Conservation (phyloP, 495 filamentous ascomycete genomes). For the Talaromyces proteolyticus region DNA sequence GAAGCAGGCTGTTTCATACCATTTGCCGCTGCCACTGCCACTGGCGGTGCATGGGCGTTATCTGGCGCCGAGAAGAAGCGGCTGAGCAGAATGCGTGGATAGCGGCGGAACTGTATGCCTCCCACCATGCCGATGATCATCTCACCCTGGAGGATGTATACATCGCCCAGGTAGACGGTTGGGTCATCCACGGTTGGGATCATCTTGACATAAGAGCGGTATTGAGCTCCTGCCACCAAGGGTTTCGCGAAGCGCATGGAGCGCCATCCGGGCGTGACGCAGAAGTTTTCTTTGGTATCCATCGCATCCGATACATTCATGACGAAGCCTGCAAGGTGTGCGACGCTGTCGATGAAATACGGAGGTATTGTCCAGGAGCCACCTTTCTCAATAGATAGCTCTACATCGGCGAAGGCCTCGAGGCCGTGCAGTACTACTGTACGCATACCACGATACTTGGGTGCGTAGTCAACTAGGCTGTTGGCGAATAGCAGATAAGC, state of each 20-base stretch:
- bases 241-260: slow-evolving; percentile 18
- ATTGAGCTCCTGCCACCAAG: slow-evolving; percentile 23
- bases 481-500: slow-evolving; percentile 25
- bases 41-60: not conserved
- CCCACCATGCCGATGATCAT: slow-evolving; percentile 26
- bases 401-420: slow-evolving; percentile 35
- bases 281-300: slow-evolving; percentile 23
- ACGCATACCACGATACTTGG: slow-evolving; percentile 33
- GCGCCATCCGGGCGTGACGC: slow-evolving; percentile 29
- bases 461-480: slow-evolving; percentile 33
- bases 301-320: slow-evolving; percentile 22
- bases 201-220: slow-evolving; percentile 35
- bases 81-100: slow-evolving; percentile 24
- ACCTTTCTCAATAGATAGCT: slow-evolving; percentile 15
- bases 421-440: slow-evolving; percentile 25
- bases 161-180: slow-evolving; percentile 27
- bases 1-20: too few relatives aligned
- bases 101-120: slow-evolving; percentile 24
- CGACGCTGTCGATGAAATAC: slow-evolving; percentile 36
- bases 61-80: slow-evolving; percentile 27
- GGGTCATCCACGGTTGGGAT: slow-evolving; percentile 19
- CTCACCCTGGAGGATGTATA: slow-evolving; percentile 30
- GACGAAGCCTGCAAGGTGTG: slow-evolving; percentile 35
- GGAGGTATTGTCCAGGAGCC: slow-evolving; percentile 28
- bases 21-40: not conserved